phyloP scores from a whole-genome alignment of 768 basidiomycete genomes.

The Leccinum pellstonianum region DNA sequence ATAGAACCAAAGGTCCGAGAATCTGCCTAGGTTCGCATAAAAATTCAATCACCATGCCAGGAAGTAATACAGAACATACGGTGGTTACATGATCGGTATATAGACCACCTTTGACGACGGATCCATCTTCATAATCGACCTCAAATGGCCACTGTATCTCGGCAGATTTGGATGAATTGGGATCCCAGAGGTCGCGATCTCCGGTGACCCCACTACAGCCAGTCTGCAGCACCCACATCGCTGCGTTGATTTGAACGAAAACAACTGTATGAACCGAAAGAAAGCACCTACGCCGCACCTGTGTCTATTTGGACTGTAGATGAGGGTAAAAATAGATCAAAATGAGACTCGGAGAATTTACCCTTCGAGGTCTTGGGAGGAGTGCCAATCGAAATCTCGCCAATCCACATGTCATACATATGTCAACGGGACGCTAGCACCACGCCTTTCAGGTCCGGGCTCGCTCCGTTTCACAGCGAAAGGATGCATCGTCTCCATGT shows the following conservation, averaged over 20 bases:
- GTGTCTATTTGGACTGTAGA: background rate
- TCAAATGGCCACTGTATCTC: background rate
- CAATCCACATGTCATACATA: too few species aligned
- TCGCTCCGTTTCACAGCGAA: too few species aligned
- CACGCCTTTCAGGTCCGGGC: too few species aligned
- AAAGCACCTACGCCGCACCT: background rate
- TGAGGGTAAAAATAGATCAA: background rate
- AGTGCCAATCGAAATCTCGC: too few species aligned
- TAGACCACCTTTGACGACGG: background rate
- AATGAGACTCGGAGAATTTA: background rate
- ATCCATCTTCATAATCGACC: background rate
- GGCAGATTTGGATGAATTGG: background rate
- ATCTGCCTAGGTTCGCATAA: background rate
- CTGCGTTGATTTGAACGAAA: background rate
- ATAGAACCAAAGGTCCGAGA: background rate
- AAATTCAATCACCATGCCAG: background rate
- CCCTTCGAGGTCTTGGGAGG: too few species aligned
- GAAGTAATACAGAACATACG: background rate
- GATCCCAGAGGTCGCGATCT: background rate
- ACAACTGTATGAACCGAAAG: background rate
- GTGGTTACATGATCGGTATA: background rate
- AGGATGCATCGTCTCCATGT: too few species aligned
- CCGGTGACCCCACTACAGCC: background rate
- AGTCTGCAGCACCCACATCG: background rate
- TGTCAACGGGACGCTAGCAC: background rate